Conservation (phyloP, 352 stramenopile species). For the Vaucheria bursata region DNA sequence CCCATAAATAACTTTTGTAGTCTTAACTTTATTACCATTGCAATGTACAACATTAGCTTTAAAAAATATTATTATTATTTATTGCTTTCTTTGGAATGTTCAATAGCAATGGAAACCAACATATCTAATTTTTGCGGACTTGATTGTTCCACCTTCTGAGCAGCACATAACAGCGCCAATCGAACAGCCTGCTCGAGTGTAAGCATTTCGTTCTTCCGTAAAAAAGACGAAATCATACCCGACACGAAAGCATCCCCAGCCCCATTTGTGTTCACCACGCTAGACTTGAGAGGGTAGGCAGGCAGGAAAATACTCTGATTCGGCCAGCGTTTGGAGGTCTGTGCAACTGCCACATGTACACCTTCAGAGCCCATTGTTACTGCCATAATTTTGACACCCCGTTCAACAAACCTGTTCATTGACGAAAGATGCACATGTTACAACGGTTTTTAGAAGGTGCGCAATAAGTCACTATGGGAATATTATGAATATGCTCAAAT, state of each 20-base stretch:
- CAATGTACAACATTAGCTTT: too few relatives aligned
- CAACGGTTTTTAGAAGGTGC: not conserved
- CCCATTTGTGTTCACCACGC: conserved; percentile 35
- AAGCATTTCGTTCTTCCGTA: conserved; percentile 13
- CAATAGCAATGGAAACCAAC: too few relatives aligned
- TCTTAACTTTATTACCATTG: too few relatives aligned
- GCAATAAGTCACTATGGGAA: too few relatives aligned
- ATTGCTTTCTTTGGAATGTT: too few relatives aligned
- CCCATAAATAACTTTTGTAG: too few relatives aligned
- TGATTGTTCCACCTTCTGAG: conserved; percentile 36
- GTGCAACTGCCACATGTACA: conserved; percentile 38
- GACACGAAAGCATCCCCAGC: conserved; percentile 44
- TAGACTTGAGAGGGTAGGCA: conserved; percentile 22
- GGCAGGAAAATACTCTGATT: conserved; percentile 14
- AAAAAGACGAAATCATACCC: conserved; percentile 18
- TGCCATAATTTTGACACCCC: conserved; percentile 30
- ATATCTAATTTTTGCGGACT: too few relatives aligned
- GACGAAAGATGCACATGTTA: conserved; percentile 4
- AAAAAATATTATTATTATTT: too few relatives aligned
- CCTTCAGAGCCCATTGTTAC: conserved; percentile 37
- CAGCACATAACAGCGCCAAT: conserved; percentile 34
- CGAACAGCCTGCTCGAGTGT: conserved; percentile 21
- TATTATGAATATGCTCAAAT: too few relatives aligned
- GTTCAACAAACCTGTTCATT: conserved; percentile 38
- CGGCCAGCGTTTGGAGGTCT: conserved; percentile 20